phyloP scores from a whole-genome alignment of 1,284 basidiomycete species.

The Paramarasmius palmivorus region DNA sequence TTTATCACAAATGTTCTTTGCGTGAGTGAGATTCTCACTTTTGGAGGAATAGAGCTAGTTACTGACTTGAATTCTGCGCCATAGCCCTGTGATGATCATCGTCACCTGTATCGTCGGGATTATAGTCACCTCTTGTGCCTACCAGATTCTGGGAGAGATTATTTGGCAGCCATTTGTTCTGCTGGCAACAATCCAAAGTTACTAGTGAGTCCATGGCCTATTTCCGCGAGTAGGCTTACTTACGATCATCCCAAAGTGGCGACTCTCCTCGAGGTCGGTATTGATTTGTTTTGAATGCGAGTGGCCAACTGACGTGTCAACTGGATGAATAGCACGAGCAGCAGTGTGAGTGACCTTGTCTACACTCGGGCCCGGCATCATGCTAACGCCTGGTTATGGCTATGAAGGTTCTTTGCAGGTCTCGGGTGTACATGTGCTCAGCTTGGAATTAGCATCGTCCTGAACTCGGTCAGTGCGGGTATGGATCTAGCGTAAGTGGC shows the following conservation, averaged over 20 bases:
- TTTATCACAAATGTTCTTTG: constrained; percentile 18
- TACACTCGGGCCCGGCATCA: neutral
- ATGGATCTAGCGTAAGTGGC: constrained; percentile 18
- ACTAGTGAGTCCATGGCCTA: constrained; percentile 15
- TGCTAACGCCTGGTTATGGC: neutral
- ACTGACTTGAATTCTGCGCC: neutral
- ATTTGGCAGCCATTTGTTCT: constrained; percentile 23
- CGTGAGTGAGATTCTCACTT: constrained; percentile 8
- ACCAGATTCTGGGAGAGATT: constrained; percentile 20
- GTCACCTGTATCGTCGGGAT: constrained; percentile 19
- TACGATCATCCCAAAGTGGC: neutral
- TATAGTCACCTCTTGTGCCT: constrained; percentile 21
- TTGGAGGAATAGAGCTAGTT: neutral
- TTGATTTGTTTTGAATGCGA: neutral
- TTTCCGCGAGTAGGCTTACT: neutral
- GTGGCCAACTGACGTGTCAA: neutral
- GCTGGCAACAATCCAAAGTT: constrained; percentile 20
- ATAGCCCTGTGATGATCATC: constrained; percentile 20
- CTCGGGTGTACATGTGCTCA: constrained; percentile 22
- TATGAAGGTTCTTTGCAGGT: constrained; percentile 22
- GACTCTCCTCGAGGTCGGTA: constrained; percentile 7
- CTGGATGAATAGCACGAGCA: constrained; percentile 1
- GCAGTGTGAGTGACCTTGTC: constrained; percentile 1
- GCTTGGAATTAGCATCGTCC: constrained; percentile 22
- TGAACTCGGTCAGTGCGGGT: constrained; percentile 22